Conservation (phyloP, 176 grass and related monocot genomes). For the Lolium rigidum region DNA sequence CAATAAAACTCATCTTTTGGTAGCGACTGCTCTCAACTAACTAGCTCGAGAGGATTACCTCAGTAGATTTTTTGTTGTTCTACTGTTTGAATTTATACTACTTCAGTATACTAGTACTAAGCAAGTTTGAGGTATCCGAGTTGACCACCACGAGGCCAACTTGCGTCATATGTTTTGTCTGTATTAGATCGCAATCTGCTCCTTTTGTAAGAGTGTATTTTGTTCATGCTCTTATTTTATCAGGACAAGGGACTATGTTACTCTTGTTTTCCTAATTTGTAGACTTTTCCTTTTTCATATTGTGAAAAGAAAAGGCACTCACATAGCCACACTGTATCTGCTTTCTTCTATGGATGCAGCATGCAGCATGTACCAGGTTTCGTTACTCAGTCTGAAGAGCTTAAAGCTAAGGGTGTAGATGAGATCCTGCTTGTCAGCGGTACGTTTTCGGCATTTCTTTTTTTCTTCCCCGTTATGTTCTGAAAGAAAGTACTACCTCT, state of each 20-base stretch:
- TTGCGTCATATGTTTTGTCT: background rate
- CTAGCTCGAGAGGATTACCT: background rate
- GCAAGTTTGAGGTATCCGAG: background rate
- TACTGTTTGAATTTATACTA: background rate
- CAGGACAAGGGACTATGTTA: background rate
- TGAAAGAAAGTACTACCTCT: background rate
- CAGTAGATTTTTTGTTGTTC: background rate
- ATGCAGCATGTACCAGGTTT: constrained; percentile 95
- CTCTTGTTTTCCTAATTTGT: background rate
- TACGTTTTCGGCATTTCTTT: constrained; percentile 29
- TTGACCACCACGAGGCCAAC: background rate
- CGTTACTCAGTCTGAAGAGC: constrained; percentile 79
- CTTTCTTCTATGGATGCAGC: constrained; percentile 49
- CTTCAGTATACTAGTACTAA: background rate
- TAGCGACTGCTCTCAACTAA: background rate
- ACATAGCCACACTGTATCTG: constrained; percentile 13
- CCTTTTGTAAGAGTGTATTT: background rate
- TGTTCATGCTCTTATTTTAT: background rate
- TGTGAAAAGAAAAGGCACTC: constrained; percentile 27
- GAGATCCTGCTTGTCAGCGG: constrained; percentile 89
- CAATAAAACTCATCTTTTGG: background rate
- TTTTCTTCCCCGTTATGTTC: background rate
- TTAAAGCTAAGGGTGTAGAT: constrained; percentile 94
- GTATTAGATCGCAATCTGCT: background rate
- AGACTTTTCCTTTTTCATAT: background rate